Percentiles rank a stretch among this genome's conserved stretches.
Conservation (phyloP, 148 eudicot species). For the Arbutus unedo region DNA sequence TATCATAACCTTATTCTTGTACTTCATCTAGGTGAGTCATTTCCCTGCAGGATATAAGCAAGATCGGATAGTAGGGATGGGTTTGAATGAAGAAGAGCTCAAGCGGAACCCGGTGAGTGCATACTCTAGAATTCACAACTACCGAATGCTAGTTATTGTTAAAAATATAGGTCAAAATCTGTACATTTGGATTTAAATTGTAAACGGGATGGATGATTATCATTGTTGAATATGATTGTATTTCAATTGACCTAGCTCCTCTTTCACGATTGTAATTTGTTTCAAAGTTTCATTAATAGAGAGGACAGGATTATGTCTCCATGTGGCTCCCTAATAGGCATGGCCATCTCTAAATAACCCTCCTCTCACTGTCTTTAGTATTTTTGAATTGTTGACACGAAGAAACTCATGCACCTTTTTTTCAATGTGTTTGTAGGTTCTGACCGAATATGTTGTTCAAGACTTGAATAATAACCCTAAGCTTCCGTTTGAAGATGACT, state of each 20-base stretch:
- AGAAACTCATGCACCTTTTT: constrained; percentile 6
- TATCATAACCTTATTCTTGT: constrained; percentile 19
- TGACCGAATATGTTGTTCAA: constrained; percentile 89
- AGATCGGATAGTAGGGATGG: constrained; percentile 81
- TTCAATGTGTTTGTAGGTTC: constrained; percentile 48
- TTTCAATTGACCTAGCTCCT: background rate
- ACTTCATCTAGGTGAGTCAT: constrained; percentile 87
- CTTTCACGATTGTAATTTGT: background rate
- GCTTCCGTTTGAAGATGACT: constrained; percentile 80
- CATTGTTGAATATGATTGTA: background rate
- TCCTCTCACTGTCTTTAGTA: too few species aligned
- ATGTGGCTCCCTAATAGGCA: too few species aligned
- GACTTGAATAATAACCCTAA: constrained; percentile 81
- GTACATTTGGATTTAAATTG: background rate
- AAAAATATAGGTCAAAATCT: background rate
- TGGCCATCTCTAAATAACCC: too few species aligned
- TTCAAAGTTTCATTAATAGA: too few species aligned
- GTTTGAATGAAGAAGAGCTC: constrained; percentile 90
- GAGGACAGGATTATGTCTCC: too few species aligned
- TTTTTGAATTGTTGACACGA: background rate
- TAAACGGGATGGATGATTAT: background rate
- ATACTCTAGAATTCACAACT: background rate
- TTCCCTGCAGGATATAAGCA: constrained; percentile 91
- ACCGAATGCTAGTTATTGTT: background rate
- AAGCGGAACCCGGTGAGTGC: constrained; percentile 70